These are phyloP conservation scores for Picea mariana DNA, from an alignment of 83 land plant species.

Conservation along the genomic window DNA sequence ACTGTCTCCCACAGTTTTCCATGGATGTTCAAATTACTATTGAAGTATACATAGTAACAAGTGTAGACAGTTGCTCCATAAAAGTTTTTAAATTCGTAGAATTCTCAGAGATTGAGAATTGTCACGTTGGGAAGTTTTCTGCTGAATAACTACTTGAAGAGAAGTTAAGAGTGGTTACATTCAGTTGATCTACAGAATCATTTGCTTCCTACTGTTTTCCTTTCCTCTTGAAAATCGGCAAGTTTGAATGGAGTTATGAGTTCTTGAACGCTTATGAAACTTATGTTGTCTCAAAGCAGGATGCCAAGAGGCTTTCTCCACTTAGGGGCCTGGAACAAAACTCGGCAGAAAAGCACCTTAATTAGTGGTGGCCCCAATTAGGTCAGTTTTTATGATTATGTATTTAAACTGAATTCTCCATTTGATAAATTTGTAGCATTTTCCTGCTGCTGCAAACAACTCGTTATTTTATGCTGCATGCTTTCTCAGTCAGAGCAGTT, in stretches of 20 bases:
- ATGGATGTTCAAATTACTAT: background rate
- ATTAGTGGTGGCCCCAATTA: slow-evolving; percentile 65
- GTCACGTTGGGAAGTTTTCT: background rate
- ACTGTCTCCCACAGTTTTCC: background rate
- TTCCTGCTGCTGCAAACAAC: slow-evolving; percentile 33
- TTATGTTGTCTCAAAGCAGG: slow-evolving; percentile 67
- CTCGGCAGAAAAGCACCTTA: slow-evolving; percentile 51
- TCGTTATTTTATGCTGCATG: background rate
- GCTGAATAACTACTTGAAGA: slow-evolving; percentile 28
- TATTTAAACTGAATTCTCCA: slow-evolving; percentile 22
- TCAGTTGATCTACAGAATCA: slow-evolving; percentile 31
- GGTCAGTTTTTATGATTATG: slow-evolving; percentile 66
- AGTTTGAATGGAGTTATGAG: slow-evolving; percentile 23
- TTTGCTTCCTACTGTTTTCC: slow-evolving; percentile 53
- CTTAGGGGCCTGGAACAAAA: slow-evolving; percentile 62
- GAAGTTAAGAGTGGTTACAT: slow-evolving; percentile 17
- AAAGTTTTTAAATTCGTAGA: background rate
- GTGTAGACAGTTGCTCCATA: no score
- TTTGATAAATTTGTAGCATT: slow-evolving; percentile 30
- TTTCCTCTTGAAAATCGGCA: slow-evolving; percentile 41
- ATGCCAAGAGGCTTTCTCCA: slow-evolving; percentile 65
- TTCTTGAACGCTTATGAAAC: slow-evolving; percentile 45
- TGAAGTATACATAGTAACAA: background rate
- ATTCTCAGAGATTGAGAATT: background rate
- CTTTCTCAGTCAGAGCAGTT: background rate